Percentiles rank a stretch among this genome's conserved stretches.
Evolutionary conservation across 2,329 filamentous ascomycete genomes (phyloP).

Genomic region (Leptographium radiaticola): DNA sequence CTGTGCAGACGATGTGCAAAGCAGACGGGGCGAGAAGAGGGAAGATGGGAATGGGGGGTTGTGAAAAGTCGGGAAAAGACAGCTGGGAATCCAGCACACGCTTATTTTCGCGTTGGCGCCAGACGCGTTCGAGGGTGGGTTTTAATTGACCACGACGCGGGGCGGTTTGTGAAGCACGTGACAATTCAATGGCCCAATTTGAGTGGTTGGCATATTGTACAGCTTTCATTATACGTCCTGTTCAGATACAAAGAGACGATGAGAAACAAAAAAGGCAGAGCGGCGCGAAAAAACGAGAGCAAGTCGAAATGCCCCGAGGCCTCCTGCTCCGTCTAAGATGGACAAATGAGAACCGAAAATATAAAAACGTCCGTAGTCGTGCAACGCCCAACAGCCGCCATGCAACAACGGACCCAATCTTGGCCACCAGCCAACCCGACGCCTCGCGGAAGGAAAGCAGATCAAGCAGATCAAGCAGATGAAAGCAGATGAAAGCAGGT

Average conservation of each 20-base stretch:
- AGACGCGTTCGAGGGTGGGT: constrained; percentile 9
- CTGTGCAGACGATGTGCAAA: neutral
- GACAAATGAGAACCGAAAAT: neutral
- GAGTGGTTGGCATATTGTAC: neutral
- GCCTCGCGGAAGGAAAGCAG: too few relatives aligned
- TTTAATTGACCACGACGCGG: constrained; percentile 13
- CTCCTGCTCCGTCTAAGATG: neutral
- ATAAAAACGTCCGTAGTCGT: neutral
- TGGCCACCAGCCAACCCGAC: too few relatives aligned
- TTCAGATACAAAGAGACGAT: neutral
- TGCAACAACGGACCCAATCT: too few relatives aligned
- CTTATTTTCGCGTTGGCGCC: constrained; percentile 9
- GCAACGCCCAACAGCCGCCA: too few relatives aligned
- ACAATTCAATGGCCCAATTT: neutral
- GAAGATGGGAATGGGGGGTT: neutral
- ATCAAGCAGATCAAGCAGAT: too few relatives aligned
- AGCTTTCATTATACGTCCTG: neutral
- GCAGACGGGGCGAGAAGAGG: neutral
- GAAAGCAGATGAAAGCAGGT: neutral
- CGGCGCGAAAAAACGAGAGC: neutral
- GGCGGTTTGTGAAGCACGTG: constrained; percentile 6
- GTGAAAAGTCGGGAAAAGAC: neutral
- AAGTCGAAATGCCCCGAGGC: too few relatives aligned
- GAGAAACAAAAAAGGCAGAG: neutral
- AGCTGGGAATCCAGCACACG: constrained; percentile 3